Evolutionary conservation across 148 eudicot genomes (phyloP), one percentile per base, ranked within the genome.

Genomic region (Dianthus caryophyllus): DNA sequence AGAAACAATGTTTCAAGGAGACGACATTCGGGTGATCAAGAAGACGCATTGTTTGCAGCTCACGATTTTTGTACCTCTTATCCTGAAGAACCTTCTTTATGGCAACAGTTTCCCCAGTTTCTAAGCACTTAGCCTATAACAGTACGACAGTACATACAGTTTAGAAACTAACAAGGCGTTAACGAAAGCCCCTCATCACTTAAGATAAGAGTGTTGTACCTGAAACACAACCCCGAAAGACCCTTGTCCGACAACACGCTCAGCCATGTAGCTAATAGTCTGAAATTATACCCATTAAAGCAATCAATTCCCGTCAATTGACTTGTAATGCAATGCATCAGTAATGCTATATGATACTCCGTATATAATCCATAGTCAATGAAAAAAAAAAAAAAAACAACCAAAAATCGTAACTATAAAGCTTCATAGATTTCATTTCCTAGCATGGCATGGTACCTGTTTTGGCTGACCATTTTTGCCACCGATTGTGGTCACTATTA

Each of bases 21-120:
- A 88, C 86, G 38, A 88, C 83, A 76, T 83, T 88, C 22, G 94
- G 89, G 51, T 88, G 85, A 78, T 85, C 86, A 67, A 88, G 80
- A 56, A 81, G 79, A 5, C 89, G 85, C 94, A 87, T 87, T 21
- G 84, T 83, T 61, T 87, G 94, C 68, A 87, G 69, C 72, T 87
- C 94, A 15, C 94, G 75, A 61, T 87, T 87, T 79, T 87, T 87
- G 76, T 87, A 87, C 63, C 94, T 81, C 79, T 81, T 85, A 60
- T 87, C 94, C 76, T 87, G 94, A 67, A 87, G 84, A 77, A 87
- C 94, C 81, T 87, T 87, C 75, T 87, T 87, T 30, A 87, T 87
- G 18, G 93, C 93, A 64, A 87, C 93, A 39, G 87, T 71, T 78
- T 85, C 89, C 31, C 94, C 94, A 9, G 89, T 85, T 80, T 88